Conservation (phyloP, 225 moss, liverwort and hornwort species). For the Climacium dendroides region DNA sequence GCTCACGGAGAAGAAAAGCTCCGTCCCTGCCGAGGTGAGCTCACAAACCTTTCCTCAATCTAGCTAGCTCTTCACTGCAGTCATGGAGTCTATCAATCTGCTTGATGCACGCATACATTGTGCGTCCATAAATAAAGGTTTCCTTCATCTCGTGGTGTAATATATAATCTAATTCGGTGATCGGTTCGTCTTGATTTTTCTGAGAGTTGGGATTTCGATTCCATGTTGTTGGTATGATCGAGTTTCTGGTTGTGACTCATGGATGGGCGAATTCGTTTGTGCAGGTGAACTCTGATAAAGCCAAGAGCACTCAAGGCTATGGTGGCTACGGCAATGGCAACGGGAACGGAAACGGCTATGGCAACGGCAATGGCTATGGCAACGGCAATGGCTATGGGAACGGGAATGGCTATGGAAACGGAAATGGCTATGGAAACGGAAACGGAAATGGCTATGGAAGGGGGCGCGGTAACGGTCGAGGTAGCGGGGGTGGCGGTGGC, state of each 20-base stretch:
- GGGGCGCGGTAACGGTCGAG: neutral
- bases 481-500: neutral
- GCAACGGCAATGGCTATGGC: neutral
- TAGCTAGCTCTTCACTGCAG: neutral
- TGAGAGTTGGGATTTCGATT: neutral
- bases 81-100: neutral
- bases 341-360: neutral
- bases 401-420: neutral
- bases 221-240: neutral
- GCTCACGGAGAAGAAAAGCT: neutral
- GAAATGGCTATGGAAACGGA: accelerated
- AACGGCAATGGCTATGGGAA: neutral
- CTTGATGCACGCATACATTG: neutral
- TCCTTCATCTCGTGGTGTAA: too few relatives aligned
- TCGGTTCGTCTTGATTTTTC: neutral
- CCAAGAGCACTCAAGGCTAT: neutral
- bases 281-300: neutral
- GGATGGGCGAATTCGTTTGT: neutral
- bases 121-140: neutral
- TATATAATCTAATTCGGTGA: neutral
- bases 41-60: neutral
- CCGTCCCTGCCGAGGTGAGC: neutral
- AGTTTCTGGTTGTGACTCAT: neutral
- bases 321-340: neutral
- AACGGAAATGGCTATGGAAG: neutral